A percentile compares a stretch with the other conserved stretches of the same genome.
Evolutionary conservation across 192 early-diverging fungal genomes (phyloP).

Genomic region (Coemansia sp.): DNA sequence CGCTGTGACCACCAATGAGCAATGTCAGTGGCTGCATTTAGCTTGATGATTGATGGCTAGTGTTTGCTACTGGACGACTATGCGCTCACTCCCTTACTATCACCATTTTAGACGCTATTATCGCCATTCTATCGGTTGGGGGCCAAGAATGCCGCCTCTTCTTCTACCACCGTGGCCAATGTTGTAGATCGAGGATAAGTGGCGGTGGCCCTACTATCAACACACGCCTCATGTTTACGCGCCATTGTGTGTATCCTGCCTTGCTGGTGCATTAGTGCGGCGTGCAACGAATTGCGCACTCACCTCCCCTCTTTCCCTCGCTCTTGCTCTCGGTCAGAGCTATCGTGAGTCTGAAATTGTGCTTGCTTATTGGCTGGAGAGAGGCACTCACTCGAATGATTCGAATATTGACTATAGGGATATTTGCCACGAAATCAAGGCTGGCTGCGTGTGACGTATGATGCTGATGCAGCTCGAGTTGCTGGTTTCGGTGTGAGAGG

Average conservation of each 20-base stretch:
- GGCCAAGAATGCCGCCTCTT: background rate
- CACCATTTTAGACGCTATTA: background rate
- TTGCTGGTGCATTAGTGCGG: background rate
- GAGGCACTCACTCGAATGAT: background rate
- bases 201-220: conserved; percentile 10
- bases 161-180: background rate
- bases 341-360: background rate
- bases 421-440: too few relatives aligned
- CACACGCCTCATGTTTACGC: background rate
- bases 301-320: background rate
- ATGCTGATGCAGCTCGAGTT: background rate
- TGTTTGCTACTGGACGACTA: background rate
- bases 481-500: background rate
- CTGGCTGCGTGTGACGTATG: background rate
- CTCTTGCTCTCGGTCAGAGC: background rate
- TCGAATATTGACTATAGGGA: background rate
- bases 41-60: background rate
- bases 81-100: background rate
- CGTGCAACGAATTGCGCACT: conserved; percentile 1
- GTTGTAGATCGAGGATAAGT: conserved; percentile 12
- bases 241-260: background rate
- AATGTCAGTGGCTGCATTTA: background rate
- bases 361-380: background rate
- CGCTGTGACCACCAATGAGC: background rate
- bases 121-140: background rate